Percentiles rank a stretch among this genome's conserved stretches.
These are phyloP conservation scores for Moricandia arvensis DNA, from an alignment of 345 rosid species.

Conservation along the genomic window DNA sequence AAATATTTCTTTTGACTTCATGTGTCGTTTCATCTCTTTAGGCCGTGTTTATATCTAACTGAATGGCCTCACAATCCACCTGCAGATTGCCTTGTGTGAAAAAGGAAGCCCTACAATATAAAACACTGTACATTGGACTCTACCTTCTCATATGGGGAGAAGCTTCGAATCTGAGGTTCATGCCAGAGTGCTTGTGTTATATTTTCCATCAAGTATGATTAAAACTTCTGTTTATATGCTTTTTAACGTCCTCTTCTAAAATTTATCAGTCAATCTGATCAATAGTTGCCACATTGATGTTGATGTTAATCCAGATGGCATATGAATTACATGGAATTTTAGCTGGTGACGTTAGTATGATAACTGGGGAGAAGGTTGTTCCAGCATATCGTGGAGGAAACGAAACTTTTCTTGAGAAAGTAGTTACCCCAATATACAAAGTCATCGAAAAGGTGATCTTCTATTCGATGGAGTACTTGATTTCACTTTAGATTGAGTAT, in stretches of 20 bases:
- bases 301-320: conserved; percentile 65
- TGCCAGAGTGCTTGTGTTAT: conserved; percentile 93
- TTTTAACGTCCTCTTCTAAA: conserved; percentile 2
- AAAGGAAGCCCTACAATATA: conserved; percentile 79
- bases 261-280: conserved; percentile 5
- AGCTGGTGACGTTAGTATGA: conserved; percentile 49
- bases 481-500: background rate
- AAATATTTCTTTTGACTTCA: background rate
- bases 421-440: conserved; percentile 75
- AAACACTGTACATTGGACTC: conserved; percentile 81
- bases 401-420: conserved; percentile 73
- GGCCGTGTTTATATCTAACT: conserved; percentile 20
- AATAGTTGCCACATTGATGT: conserved; percentile 10
- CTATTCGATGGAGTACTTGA: conserved; percentile 20
- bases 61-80: conserved; percentile 28
- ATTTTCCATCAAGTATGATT: conserved; percentile 92
- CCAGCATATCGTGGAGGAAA: conserved; percentile 66
- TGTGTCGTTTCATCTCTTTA: conserved; percentile 1
- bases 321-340: conserved; percentile 78
- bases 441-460: conserved; percentile 59
- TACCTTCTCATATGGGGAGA: conserved; percentile 99
- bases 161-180: conserved; percentile 89
- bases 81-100: conserved; percentile 77
- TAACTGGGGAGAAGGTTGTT: conserved; percentile 56
- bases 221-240: conserved; percentile 5